Conservation (phyloP, 73 alveolate species). For the Paramecium pentaurelia region DNA sequence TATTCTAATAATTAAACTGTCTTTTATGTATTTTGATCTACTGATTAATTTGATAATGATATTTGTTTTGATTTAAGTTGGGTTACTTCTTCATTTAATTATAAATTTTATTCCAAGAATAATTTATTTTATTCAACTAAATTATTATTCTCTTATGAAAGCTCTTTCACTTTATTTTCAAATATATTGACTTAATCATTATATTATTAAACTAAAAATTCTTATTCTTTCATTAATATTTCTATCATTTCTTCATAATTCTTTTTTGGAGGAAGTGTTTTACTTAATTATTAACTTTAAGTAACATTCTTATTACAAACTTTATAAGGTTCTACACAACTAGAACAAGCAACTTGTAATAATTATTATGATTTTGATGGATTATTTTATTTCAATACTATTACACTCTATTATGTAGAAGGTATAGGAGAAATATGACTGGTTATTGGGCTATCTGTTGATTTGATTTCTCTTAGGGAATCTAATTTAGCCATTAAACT, state of each 20-base stretch:
- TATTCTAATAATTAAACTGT: not conserved
- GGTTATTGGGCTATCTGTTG: not conserved
- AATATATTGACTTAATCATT: not conserved
- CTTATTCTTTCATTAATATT: not conserved
- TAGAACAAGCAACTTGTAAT: not conserved
- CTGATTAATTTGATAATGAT: not conserved
- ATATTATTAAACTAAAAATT: not conserved
- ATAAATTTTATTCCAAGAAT: not conserved
- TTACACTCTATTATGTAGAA: not conserved
- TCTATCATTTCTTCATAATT: not conserved
- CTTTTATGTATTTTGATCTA: not conserved
- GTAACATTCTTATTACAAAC: not conserved
- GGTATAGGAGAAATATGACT: not conserved
- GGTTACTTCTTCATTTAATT: not conserved
- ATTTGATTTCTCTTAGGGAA: not conserved
- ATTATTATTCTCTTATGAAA: not conserved
- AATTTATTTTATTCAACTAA: not conserved
- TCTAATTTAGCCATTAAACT: not conserved
- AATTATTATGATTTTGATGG: not conserved
- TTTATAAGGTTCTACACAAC: not conserved
- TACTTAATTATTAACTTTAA: not conserved
- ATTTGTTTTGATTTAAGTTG: not conserved
- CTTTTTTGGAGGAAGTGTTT: not conserved
- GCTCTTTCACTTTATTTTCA: not conserved
- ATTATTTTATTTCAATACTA: not conserved